Evolutionary conservation across 208 protist genomes (phyloP), one percentile per base, ranked within the genome.

Genomic region (Naegleria gruberi): DNA sequence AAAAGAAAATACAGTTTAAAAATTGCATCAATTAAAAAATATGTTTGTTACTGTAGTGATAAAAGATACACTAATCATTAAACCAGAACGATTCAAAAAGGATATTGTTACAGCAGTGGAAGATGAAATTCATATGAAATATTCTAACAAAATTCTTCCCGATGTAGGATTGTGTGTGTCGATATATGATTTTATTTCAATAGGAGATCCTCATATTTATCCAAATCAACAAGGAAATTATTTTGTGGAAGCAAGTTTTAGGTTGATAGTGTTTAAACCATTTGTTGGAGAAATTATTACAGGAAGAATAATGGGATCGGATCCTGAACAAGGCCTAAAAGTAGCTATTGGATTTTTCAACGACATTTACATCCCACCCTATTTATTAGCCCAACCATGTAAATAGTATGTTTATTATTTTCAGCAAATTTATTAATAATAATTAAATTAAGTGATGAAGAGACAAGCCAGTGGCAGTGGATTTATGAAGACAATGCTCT

Each of bases 201-300:
- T 81, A 12, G 84, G 84, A 46, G 91, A 92, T 91, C 81, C 87
- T 41, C 43, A 74, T 46, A 86, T 92, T 51, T 86, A 91, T 30
- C 91, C 91, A 46, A 89, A 89, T 51, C 34, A 82, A 41, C 90
- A 91, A 42, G 91, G 91, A 37, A 73, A 46, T 19, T 90, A 55
- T 37, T 91, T 87, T 86, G 19, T 23, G 4, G 57, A 84, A 37
- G 40, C 42, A 30, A 81, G 5, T 19, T 92, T 92, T 82, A 8
- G 90, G n/a, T 55, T 92, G 37, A 44, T 91, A 2, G 34, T 92
- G 10, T 92, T 92, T 44, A 41, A 81, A 74, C 91, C 91, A 37
- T 91, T 91, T 47, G 17, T 86, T 43, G 91, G 89, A 47, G 91
- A 92, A 85, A 81, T 90, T n/a, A 74, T 92, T 43, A 87, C 19